Conservation (phyloP, 176 grass and related monocot species). For the Eleusine coracana region DNA sequence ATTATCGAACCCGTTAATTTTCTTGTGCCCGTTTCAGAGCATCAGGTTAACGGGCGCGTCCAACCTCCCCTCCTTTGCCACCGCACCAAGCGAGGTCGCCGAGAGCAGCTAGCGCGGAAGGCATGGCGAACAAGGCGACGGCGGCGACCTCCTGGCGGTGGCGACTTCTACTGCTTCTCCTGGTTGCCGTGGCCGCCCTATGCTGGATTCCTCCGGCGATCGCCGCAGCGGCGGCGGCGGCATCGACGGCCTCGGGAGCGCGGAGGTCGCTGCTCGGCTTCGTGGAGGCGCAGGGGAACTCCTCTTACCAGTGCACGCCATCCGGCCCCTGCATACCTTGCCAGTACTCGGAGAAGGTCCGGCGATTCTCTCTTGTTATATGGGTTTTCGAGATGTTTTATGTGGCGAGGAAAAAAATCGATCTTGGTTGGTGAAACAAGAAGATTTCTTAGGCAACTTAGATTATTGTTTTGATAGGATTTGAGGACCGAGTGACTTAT, state of each 20-base stretch:
- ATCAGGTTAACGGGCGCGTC: slow-evolving; percentile 45
- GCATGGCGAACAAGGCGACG: slow-evolving; percentile 55
- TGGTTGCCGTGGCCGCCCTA: slow-evolving; percentile 43
- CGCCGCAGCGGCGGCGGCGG: slow-evolving; percentile 40
- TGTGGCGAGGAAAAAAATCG: not conserved
- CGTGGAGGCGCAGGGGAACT: slow-evolving; percentile 75
- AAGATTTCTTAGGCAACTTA: not conserved
- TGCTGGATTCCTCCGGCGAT: slow-evolving; percentile 65
- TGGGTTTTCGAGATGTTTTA: not conserved
- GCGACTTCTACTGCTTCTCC: slow-evolving; percentile 41
- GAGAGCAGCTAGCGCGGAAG: slow-evolving; percentile 5
- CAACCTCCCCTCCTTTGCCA: slow-evolving; percentile 21
- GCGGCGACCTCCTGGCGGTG: slow-evolving; percentile 56
- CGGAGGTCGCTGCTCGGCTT: slow-evolving; percentile 74
- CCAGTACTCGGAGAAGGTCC: slow-evolving; percentile 90
- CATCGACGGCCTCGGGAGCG: slow-evolving; percentile 34
- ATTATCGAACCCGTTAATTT: not conserved
- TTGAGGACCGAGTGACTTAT: not conserved
- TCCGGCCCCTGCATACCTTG: slow-evolving; percentile 82
- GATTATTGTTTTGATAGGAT: slow-evolving; percentile 5
- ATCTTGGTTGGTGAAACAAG: slow-evolving; percentile 28
- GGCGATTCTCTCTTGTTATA: not conserved
- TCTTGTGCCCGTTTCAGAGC: not conserved
- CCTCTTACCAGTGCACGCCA: slow-evolving; percentile 69
- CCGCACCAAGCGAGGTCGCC: slow-evolving; percentile 19